Base-by-base conservation (phyloP, 2,329 filamentous ascomycete genomes). In the Cordyceps farinosa region DNA sequence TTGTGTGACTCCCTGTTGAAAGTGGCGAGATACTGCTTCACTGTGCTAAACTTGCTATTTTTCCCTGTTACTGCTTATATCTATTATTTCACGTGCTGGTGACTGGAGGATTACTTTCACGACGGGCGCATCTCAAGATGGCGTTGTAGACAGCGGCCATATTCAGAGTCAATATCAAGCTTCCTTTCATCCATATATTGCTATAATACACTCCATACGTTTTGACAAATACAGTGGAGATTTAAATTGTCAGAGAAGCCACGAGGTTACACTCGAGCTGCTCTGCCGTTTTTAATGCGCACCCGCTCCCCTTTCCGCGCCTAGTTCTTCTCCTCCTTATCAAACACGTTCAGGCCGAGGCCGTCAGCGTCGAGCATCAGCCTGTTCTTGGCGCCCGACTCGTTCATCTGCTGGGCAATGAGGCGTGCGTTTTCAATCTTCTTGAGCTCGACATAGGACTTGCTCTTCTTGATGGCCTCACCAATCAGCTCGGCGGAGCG, bases 391-490 rank as follows among this genome's bases (percentile, higher is more conserved):
- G 91, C 89, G 65, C 91, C 90, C 64, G 84, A 84, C 77, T 96
- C 92, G 78, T 97, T 91, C 71, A 99, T 77, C 70, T 96, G 88
- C 70, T 84, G 78, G n/a, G 95, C 95, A 77, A 99, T 96, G 63
- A 87, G 84, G 69, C 91, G 86, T 7, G 95, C 95, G 73, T 97
- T 99, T 82, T 99, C 95, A 72, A 99, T 96, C 84, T 96, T 95
- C 80, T 96, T 91, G 74, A 99, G 86, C 79, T 98, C 95, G 67
- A 99, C 87, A 77, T 99, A 99, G 68, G 92, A 90, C 80, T 93
- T 90, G 82, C 86, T 96, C 90, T 98, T 99, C 91, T 98, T 99
- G 87, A 99, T 96, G 66, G 95, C 95, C 60, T 99, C 95, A 78
- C 95, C 95, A 73, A 99, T 97, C 67, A 99, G 88, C 80, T 99